Conservation (phyloP, 2,329 filamentous ascomycete species). For the Byssothecium circinans region DNA sequence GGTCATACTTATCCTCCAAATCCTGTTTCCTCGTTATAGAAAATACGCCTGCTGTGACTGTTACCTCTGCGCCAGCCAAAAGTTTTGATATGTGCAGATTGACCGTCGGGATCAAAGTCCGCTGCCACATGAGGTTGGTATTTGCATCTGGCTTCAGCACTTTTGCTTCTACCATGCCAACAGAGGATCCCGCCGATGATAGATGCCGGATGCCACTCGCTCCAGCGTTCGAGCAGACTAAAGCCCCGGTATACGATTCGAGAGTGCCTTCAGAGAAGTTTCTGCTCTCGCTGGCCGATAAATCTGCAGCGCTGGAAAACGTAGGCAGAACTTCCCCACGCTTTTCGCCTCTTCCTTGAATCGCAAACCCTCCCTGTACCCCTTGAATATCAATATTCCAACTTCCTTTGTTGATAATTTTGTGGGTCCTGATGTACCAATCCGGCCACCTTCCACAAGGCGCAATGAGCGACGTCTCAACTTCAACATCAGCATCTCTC, state of each 20-base stretch:
- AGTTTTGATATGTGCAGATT: conserved; percentile 3
- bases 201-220: conserved; percentile 27
- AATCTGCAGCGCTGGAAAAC: neutral
- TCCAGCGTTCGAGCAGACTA: conserved; percentile 34
- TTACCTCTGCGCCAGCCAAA: neutral
- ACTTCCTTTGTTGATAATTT: conserved; percentile 13
- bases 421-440: conserved; percentile 32
- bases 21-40: conserved; percentile 21
- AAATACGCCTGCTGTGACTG: conserved; percentile 28
- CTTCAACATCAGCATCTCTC: conserved; percentile 28
- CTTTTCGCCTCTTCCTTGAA: conserved; percentile 26
- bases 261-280: conserved; percentile 23
- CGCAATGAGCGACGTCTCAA: conserved; percentile 26
- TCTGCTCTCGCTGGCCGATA: neutral
- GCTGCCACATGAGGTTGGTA: conserved; percentile 39
- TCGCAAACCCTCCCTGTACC: conserved; percentile 34
- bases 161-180: conserved; percentile 6
- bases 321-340: conserved; percentile 23
- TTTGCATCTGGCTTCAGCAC: conserved; percentile 40
- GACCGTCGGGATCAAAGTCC: conserved; percentile 35
- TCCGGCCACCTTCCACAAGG: conserved; percentile 31
- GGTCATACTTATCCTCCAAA: conserved; percentile 14
- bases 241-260: conserved; percentile 3
- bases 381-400: conserved; percentile 5
- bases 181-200: neutral